Base-by-base conservation (phyloP, 2,329 filamentous ascomycete species). In the Apiospora hydei region DNA sequence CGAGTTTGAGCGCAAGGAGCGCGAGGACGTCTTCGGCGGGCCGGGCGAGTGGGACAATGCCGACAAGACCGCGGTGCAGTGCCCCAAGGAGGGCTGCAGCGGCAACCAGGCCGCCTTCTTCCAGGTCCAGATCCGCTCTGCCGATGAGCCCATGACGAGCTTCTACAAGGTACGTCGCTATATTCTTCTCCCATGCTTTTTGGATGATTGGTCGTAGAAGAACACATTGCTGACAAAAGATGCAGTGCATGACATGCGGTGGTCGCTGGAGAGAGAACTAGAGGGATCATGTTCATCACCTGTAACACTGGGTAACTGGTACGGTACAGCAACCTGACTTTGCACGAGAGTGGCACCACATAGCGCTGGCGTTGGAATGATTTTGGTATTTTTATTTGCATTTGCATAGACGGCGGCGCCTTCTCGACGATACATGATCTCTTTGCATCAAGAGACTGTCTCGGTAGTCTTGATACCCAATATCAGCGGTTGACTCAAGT, bases 141-240 rank as follows among this genome's bases (percentile, higher is more conserved):
- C 96, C 70, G 96, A 99, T 84, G 96, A 99, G 87, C 96, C 96
- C 73, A 98, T 98, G 93, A 99, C 96, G 76, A 96, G 91, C 73
- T 98, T 98, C 84, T 97, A 92, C 84, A 96, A 95, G 89, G 93
- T 94, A 79, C 64, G 81, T 75, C 34, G 47, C 3, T 38, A 49
- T 13, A 38, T 6, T 21, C 16, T 10, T 46, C 41, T 8, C 16
- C 2, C 13, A 13, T 44, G 7, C 21, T 11, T 30, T 7, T 30
- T 7, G 30, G 41, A 7, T n/a, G 16, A 24, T 11, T 41, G 64
- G 26, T 21, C 68, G 43, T 44, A 24, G 67, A 69, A 74, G 70
- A 72, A 75, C 90, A 21, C n/a, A n/a, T 4, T 18, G n/a, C 44
- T 47, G 14, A 68, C 11, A 18, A 4, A 11, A 8, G 3, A 44